Evolutionary conservation across 306 rosid genomes (phyloP), one percentile per base, ranked within the genome.

Genomic region (Quercus robur): DNA sequence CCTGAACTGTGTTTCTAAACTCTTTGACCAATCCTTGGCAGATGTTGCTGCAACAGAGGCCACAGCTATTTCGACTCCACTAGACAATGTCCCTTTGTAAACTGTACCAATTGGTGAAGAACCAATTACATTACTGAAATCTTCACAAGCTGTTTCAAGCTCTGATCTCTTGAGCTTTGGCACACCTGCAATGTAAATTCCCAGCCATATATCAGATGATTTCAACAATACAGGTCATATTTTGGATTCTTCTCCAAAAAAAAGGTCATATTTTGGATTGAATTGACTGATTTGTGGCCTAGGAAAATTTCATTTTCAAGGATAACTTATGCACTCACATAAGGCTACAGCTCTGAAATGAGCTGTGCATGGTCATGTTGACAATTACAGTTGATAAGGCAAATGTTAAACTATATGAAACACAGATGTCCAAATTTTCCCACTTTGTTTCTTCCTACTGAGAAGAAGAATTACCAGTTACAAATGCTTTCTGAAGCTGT

Each of bases 401-500:
- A 49, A 13, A 12, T 49, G 5, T 49, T 63, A 58, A 75, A 58
- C 26, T 23, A 18, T n/a, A 56, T 56, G 52, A 23, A 26, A 58
- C 1, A 80, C 66, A 75, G 41, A 33, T 59, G 71, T 20, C 68
- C 67, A 69, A 56, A 9, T 0, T 30, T 70, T 18, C 25, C 25
- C 23, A 14, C 18, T 14, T 6, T 33, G 20, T 21, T 33, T 30
- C 54, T 78, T 77, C 71, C 38, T 17, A 12, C 2, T 56, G 14
- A n/a, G 71, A 72, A 66, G 77, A 70, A 46, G 74, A 74, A 35
- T 66, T 89, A 95, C 99, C 99, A 17, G 97, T 91, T 58, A 95
- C 87, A 57, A 95, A 91, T 77, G 96, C 99, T 80, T 95, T 95
- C 84, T 93, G 98, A 85, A 95, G 99, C 88, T 95, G 99, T 82